Conservation (phyloP, 768 basidiomycete genomes). For the Leccinum rimulosum region DNA sequence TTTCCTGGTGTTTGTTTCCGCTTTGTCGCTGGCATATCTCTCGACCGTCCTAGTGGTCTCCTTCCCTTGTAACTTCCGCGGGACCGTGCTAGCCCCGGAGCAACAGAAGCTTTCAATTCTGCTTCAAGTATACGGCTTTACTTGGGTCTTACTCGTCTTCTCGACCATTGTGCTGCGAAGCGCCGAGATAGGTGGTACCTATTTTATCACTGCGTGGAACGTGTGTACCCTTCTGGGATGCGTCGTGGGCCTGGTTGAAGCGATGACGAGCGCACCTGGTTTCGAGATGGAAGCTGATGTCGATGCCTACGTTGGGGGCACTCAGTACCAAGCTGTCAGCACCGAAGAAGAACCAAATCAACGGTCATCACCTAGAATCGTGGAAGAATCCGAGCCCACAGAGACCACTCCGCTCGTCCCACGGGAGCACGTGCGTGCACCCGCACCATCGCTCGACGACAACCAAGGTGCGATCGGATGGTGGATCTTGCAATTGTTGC, state of each 20-base stretch:
- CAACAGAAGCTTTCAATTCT: conserved; percentile 52
- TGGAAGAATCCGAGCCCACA: conserved; percentile 43
- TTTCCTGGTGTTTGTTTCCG: conserved; percentile 48
- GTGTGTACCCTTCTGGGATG: conserved; percentile 41
- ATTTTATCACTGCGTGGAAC: conserved; percentile 59
- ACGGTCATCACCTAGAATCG: conserved; percentile 19
- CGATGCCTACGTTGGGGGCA: conserved; percentile 13
- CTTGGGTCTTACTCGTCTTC: conserved; percentile 55
- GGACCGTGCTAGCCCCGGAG: conserved; percentile 25
- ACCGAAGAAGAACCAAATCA: conserved; percentile 18
- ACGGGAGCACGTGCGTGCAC: conserved; percentile 23
- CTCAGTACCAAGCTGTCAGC: conserved; percentile 28
- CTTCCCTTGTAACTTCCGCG: conserved; percentile 30
- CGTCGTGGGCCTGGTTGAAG: conserved; percentile 38
- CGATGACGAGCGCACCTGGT: conserved; percentile 19
- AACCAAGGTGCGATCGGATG: conserved; percentile 33
- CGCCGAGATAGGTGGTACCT: conserved; percentile 49
- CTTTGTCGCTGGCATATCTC: conserved; percentile 51
- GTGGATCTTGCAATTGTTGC: conserved; percentile 61
- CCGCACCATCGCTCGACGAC: conserved; percentile 3
- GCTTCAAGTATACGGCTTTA: conserved; percentile 53
- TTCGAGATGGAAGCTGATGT: conserved; percentile 10
- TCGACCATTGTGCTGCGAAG: conserved; percentile 45
- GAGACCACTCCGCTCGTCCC: conserved; percentile 58
- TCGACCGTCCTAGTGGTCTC: conserved; percentile 41